Evolutionary conservation across 2,329 filamentous ascomycete genomes (phyloP), one percentile per base, ranked within the genome.

Genomic region (Hypoxylon sp.): DNA sequence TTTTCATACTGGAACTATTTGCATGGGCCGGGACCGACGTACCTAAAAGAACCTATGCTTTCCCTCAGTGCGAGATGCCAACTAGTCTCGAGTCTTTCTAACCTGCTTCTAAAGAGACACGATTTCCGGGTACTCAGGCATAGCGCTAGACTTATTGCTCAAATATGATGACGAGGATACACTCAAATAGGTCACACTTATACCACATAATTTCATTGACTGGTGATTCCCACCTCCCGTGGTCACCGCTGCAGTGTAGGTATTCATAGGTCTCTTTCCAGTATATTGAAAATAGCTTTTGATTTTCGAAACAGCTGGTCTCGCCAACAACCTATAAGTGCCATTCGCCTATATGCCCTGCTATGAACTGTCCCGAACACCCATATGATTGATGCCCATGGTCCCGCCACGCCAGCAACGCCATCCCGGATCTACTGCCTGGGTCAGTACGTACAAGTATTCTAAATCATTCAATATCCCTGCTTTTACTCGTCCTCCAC

Each of bases 401-500:
- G 25, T 62, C 27, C 50, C n/a, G 49, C 51, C 31, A 58, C 60
- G 35, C 63, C 63, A 49, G 27, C 35, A 61, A 69, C 54, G 62
- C 66, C 66, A 37, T 48, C 44, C 55, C 37, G 8, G 22, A 51
- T 51, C 53, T 57, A 31, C 22, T 55, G 7, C 56, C 56, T 50
- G 13, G 27, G 37, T 49, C 14, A 44, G 31, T 50, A 37, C 11
- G 2, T 33, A 33, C 25, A 27, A 4, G 25, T 27, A 40, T 51
- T 62, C 35, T 58, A 37, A 51, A 48, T 20, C 22, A 13, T 30
- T 31, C 14, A 31, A 46, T 58, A 42, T 40, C 14, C 31, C 30
- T 35, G 50, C 25, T 33, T 48, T 64, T 66, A 31, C 50, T 30
- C 60, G 4, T 71, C 70, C 44, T 74, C 71, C 2, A 73, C 31